Conservation (phyloP, 202 grass and related monocot species). For the Digitaria exilis region DNA sequence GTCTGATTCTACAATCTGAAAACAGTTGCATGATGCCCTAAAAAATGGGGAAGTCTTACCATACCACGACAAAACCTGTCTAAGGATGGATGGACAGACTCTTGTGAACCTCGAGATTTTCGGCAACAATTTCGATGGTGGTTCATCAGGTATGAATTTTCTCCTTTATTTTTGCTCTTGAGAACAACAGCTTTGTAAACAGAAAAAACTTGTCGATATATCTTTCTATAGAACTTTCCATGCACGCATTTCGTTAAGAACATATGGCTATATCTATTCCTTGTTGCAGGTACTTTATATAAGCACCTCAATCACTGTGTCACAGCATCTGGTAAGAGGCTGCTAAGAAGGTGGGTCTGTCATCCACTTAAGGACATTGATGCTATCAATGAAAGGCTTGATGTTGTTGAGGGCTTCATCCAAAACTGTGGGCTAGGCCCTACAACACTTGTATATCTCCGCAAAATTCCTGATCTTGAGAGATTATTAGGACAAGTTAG, state of each 20-base stretch:
- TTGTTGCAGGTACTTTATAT: conserved; percentile 76
- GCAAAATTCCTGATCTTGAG: conserved; percentile 83
- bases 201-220: neutral
- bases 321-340: conserved; percentile 80
- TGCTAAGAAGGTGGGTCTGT: conserved; percentile 91
- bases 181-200: conserved; percentile 8
- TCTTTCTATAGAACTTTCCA: neutral
- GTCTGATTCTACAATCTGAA: conserved; percentile 48
- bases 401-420: conserved; percentile 81
- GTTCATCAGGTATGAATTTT: conserved; percentile 68
- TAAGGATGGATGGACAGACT: conserved; percentile 97
- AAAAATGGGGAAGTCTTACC: conserved; percentile 85
- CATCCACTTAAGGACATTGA: conserved; percentile 78
- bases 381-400: conserved; percentile 74
- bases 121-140: conserved; percentile 77
- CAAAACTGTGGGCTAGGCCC: conserved; percentile 67
- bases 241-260: neutral
- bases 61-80: conserved; percentile 81
- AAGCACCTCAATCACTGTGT: conserved; percentile 91
- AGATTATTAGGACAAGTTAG: conserved; percentile 78
- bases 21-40: conserved; percentile 78
- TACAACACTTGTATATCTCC: conserved; percentile 56
- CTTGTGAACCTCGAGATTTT: conserved; percentile 99
- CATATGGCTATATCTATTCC: conserved; percentile 11
- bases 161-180: conserved; percentile 9